Evolutionary conservation across 495 filamentous ascomycete genomes (phyloP), one percentile per base, ranked within the genome.

Genomic region (Melanomma pulvis-pyrius): DNA sequence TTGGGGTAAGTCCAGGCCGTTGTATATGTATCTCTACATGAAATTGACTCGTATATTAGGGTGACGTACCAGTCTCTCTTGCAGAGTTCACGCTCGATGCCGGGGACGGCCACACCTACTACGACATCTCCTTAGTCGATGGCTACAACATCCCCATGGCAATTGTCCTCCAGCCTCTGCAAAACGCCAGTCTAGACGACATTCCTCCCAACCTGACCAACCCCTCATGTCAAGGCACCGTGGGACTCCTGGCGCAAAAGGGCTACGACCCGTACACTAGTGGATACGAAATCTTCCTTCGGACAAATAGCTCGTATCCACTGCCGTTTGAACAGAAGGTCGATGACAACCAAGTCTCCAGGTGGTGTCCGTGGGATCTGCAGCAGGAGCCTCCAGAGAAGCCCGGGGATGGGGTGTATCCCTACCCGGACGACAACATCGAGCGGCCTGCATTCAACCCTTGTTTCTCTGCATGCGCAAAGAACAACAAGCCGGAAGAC

Each of bases 61-160:
- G 90, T 19, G 80, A 81, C 30, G 80, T 84, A 2, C 90, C 90
- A 1, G 83, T 83, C 6, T 90, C 88, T 2, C 81, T 93, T 6
- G 89, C 88, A 19, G 90, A 93, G 67, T 90, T 92, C 73, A 91
- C 87, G 53, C 82, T 92, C 41, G 79, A 81, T 39, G 77, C 79
- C n/a, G 74, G 77, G 32, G 79, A 80, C 59, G 79, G 77, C 13
- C 85, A 91, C 71, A 88, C 85, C 4, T 93, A 88, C 75, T 92
- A 92, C 75, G 91, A 93, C 75, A 89, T 93, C 63, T 91, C 89
- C 34, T 83, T 93, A 34, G 90, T 93, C 28, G 90, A 93, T 74
- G 90, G 91, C 44, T 92, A 93, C 81, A 92, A 93, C 74, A 76
- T 93, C 9, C 88, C 89, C 7, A 67, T 93, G 56, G 87, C 80